Base-by-base conservation (phyloP, 2,329 filamentous ascomycete species). In the Aquanectria penicillioides region DNA sequence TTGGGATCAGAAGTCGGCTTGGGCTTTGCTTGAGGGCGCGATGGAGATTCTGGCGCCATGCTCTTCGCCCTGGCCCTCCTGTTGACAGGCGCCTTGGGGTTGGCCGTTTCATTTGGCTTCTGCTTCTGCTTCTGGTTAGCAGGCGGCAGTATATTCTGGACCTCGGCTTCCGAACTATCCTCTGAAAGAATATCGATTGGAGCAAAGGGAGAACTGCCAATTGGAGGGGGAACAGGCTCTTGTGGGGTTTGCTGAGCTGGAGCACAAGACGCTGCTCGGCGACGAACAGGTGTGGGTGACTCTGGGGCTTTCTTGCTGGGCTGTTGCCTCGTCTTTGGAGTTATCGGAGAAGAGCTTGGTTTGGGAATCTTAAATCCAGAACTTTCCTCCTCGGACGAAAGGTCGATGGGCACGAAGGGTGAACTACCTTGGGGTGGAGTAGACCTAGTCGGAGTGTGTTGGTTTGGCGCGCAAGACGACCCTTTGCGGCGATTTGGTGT, bases 141-240 rank as follows among this genome's bases (percentile, higher is more conserved):
- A 15, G 55, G 49, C 17, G 62, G 55, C 1, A 23, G 23, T 2
- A 64, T 51, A 9, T 60, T 41, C 22, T 52, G 38, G 8, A 66
- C 61, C 49, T 61, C 34, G 15, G 57, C 63, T 5, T 68, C 66
- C 11, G 62, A 62, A 34, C 48, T 52, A 6, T 57, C 55, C 18
- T 51, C 40, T 6, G 20, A 20, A 46, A 64, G 66, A 9, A 70
- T 58, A 10, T 57, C 56, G 23, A 69, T 66, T 5, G 68, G 57
- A 2, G 57, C 48, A 12, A 43, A 43, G 2, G 63, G 66, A 11
- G 67, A 68, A 12, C n/a, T 40, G 18, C 56, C 68, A 13, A 43
- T 41, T 6, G 33, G 13, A 4, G 53, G 48, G 15, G 55, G 53
- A 5, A 18, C 28, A 3, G 15, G 22, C 46, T 47, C 44, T 13